These are phyloP conservation scores for Galium porrigens DNA, from an alignment of 305 asterid genomes.

Conservation along the genomic window DNA sequence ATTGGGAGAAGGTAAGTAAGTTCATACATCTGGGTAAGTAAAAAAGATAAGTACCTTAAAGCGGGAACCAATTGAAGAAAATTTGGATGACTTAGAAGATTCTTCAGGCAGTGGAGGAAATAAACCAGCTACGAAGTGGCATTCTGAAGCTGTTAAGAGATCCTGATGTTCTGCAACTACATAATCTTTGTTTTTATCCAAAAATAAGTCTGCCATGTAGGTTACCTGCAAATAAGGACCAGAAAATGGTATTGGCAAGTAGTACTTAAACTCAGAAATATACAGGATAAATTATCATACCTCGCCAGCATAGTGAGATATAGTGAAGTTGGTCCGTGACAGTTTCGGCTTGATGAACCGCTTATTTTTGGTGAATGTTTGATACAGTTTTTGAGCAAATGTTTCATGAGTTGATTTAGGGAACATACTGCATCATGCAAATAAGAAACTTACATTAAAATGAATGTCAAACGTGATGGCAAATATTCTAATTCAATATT, in stretches of 20 bases:
- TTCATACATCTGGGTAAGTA: not conserved
- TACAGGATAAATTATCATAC: constrained; percentile 25
- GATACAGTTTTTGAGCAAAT: constrained; percentile 97
- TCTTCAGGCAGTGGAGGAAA: constrained; percentile 90
- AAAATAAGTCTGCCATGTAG: constrained; percentile 84
- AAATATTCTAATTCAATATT: not conserved
- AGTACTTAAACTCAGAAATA: constrained; percentile 2
- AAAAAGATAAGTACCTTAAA: constrained; percentile 47
- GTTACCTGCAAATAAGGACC: constrained; percentile 50
- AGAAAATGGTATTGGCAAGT: constrained; percentile 6
- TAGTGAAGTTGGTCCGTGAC: constrained; percentile 87
- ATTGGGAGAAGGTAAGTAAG: constrained; percentile 17
- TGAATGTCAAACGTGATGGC: constrained; percentile 1
- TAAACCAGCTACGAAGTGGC: constrained; percentile 81
- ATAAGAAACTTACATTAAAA: constrained; percentile 15
- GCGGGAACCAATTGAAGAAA: constrained; percentile 94
- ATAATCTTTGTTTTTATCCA: constrained; percentile 99
- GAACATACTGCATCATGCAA: constrained; percentile 71
- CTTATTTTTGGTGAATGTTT: constrained; percentile 73
- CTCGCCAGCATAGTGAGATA: constrained; percentile 99
- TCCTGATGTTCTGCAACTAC: constrained; percentile 98
- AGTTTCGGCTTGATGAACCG: constrained; percentile 98
- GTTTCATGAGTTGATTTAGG: constrained; percentile 99
- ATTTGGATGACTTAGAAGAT: constrained; percentile 89
- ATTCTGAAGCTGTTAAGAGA: constrained; percentile 73